phyloP scores from a whole-genome alignment of 2,329 filamentous ascomycete species.

The Atkinsonella texensis region DNA sequence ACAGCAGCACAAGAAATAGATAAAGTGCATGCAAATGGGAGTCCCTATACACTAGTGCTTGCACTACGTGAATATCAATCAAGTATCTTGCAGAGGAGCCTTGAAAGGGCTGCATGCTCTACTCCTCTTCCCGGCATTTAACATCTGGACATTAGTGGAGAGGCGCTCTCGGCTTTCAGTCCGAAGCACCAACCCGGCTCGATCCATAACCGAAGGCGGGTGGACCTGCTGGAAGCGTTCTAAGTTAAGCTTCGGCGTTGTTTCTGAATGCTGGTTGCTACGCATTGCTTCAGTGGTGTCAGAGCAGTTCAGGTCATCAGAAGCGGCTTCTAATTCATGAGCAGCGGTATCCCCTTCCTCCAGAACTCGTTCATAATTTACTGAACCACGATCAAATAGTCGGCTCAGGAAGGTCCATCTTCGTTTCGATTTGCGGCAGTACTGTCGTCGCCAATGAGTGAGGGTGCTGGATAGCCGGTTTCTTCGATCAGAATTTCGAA shows the following conservation, averaged over 20 bases:
- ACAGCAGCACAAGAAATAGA: neutral
- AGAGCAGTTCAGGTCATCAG: slow-evolving; percentile 51
- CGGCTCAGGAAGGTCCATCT: slow-evolving; percentile 46
- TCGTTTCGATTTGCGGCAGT: slow-evolving; percentile 31
- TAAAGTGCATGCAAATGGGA: neutral
- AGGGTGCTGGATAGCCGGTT: slow-evolving; percentile 17
- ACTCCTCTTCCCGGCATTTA: slow-evolving; percentile 45
- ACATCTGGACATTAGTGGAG: slow-evolving; percentile 40
- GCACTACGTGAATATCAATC: slow-evolving; percentile 1
- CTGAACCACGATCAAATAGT: slow-evolving; percentile 47
- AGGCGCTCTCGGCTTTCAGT: slow-evolving; percentile 81
- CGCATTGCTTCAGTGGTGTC: slow-evolving; percentile 47
- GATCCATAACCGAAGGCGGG: slow-evolving; percentile 38
- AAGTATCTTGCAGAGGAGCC: slow-evolving; percentile 34
- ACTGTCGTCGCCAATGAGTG: slow-evolving; percentile 16
- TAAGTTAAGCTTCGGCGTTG: slow-evolving; percentile 51
- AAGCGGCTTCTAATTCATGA: slow-evolving; percentile 65
- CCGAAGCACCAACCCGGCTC: slow-evolving; percentile 64
- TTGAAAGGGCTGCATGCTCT: slow-evolving; percentile 43
- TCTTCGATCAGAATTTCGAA: slow-evolving; percentile 69
- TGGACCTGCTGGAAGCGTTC: slow-evolving; percentile 37
- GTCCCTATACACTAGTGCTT: neutral
- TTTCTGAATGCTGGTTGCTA: slow-evolving; percentile 50
- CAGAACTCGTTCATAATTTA: slow-evolving; percentile 69
- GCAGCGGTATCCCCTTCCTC: slow-evolving; percentile 66